These are phyloP conservation scores for Aspergillus fructus DNA, from an alignment of 2,329 filamentous ascomycete genomes.

Conservation along the genomic window DNA sequence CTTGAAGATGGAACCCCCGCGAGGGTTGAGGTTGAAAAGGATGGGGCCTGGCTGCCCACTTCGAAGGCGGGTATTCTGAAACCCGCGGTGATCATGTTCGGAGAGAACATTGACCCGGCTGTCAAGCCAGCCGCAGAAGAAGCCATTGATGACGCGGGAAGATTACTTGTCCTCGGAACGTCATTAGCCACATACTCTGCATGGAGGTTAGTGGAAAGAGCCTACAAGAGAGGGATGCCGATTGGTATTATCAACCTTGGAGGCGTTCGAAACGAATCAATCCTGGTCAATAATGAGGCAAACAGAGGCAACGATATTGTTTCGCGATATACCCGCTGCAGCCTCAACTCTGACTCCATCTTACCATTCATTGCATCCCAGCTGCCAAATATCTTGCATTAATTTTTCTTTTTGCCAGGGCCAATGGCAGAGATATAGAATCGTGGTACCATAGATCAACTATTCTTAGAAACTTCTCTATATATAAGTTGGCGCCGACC, in stretches of 20 bases:
- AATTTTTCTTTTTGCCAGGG: not conserved
- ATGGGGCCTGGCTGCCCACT: constrained; percentile 72
- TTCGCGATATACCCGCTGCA: constrained; percentile 41
- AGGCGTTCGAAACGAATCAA: constrained; percentile 47
- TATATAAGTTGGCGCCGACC: not conserved
- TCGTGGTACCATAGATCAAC: not conserved
- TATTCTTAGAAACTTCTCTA: not conserved
- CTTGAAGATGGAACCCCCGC: constrained; percentile 56
- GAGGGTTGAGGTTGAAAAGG: constrained; percentile 68
- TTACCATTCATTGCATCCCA: constrained; percentile 40
- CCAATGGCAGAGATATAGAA: not conserved
- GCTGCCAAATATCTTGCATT: constrained; percentile 20
- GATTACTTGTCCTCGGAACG: constrained; percentile 78
- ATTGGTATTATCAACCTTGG: constrained; percentile 82
- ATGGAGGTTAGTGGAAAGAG: constrained; percentile 82
- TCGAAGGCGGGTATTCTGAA: constrained; percentile 80
- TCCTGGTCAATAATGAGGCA: constrained; percentile 38
- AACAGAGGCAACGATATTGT: constrained; percentile 16
- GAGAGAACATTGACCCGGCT: constrained; percentile 71
- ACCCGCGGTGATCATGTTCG: constrained; percentile 94
- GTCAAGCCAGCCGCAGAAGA: constrained; percentile 77
- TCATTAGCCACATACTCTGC: constrained; percentile 94
- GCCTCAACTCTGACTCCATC: constrained; percentile 41
- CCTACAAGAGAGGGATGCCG: constrained; percentile 77
- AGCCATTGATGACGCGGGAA: constrained; percentile 73